Evolutionary conservation across 106 monocot genomes (phyloP).

Genomic region (Dendrobium huoshanense): DNA sequence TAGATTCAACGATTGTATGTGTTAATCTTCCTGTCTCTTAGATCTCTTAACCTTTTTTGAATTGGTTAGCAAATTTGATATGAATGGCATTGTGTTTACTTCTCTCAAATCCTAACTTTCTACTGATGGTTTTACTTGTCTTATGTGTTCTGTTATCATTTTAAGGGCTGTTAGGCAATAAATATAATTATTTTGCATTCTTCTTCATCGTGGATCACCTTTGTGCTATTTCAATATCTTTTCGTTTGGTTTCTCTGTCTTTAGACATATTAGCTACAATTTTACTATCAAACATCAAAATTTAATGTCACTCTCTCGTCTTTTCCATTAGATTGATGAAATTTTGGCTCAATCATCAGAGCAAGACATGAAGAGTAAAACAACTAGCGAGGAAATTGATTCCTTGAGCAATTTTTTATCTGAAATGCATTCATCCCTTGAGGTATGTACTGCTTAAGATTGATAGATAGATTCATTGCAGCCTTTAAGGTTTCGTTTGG

Average conservation of each 20-base stretch:
- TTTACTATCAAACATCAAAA: not conserved
- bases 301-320: slow-evolving; percentile 3
- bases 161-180: too few relatives aligned
- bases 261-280: not conserved
- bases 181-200: too few relatives aligned
- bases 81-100: too few relatives aligned
- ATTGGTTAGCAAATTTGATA: too few relatives aligned
- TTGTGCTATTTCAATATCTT: not conserved
- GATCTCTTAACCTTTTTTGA: too few relatives aligned
- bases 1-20: too few relatives aligned
- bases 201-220: not conserved
- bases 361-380: slow-evolving; percentile 18
- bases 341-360: slow-evolving; percentile 35
- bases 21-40: too few relatives aligned
- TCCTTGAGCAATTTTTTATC: slow-evolving; percentile 47
- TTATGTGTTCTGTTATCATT: not conserved
- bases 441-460: slow-evolving; percentile 34
- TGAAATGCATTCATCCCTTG: slow-evolving; percentile 53
- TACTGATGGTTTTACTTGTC: too few relatives aligned
- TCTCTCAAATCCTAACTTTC: too few relatives aligned
- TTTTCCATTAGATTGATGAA: slow-evolving; percentile 63
- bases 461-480: not conserved
- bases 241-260: not conserved
- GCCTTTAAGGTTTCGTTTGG: not conserved
- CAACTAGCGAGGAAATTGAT: slow-evolving; percentile 47